phyloP scores from a whole-genome alignment of 2,329 filamentous ascomycete species.

The Colletotrichum costaricense region DNA sequence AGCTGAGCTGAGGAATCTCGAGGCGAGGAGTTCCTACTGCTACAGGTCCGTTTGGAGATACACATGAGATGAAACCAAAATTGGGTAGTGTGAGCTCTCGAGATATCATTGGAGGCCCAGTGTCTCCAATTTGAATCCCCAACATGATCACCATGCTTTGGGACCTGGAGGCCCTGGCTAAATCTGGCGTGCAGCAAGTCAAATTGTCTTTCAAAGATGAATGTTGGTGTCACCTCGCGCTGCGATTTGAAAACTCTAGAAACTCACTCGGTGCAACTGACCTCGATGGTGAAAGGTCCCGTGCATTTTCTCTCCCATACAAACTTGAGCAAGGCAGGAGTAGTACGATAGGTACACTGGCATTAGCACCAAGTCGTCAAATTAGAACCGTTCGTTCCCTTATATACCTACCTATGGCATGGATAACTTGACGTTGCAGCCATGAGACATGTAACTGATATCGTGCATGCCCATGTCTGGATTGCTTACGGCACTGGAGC shows the following conservation, averaged over 20 bases:
- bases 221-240: neutral
- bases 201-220: neutral
- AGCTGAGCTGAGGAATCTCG: neutral
- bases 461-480: neutral
- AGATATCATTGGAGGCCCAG: conserved; percentile 2
- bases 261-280: neutral
- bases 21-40: neutral
- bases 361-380: neutral
- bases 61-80: conserved; percentile 22
- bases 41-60: neutral
- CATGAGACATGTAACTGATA: conserved; percentile 2
- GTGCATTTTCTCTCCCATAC: neutral
- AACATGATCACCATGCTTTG: neutral
- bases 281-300: neutral
- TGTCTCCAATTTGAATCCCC: neutral
- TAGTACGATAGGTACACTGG: too few relatives aligned
- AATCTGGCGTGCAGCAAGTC: neutral
- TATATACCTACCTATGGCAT: neutral
- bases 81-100: neutral
- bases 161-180: neutral
- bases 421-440: neutral
- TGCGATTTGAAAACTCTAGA: neutral
- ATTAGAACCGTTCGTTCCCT: neutral
- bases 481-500: neutral
- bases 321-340: neutral